A percentile compares a stretch with the other conserved stretches of the same genome.
phyloP scores from a whole-genome alignment of 2,329 filamentous ascomycete species.

The Biscogniauxia mediterranea region DNA sequence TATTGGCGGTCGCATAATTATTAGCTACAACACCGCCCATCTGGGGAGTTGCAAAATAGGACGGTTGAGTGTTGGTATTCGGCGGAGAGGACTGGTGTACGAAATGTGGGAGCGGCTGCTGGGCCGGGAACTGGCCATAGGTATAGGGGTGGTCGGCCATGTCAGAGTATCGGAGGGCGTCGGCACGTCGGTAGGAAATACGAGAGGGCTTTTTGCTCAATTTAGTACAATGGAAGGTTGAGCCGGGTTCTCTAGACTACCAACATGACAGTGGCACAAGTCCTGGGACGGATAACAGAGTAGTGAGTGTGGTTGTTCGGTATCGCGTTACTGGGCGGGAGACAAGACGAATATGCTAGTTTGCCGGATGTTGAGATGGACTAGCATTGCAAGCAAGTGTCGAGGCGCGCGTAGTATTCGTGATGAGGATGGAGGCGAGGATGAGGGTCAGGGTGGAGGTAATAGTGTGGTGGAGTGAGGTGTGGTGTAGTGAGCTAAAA shows the following conservation, averaged over 20 bases:
- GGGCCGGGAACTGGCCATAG: slow-evolving; percentile 33
- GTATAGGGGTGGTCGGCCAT: slow-evolving; percentile 43
- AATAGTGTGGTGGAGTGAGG: too few species aligned
- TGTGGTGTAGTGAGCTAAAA: too few species aligned
- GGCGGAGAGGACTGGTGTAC: slow-evolving; percentile 12
- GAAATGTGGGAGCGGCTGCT: slow-evolving; percentile 24
- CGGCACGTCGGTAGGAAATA: slow-evolving; percentile 6
- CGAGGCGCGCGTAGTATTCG: slow-evolving; percentile 12
- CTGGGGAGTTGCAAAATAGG: slow-evolving; percentile 13
- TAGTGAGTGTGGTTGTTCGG: not conserved
- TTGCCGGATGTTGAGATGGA: slow-evolving; percentile 5
- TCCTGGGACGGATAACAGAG: not conserved
- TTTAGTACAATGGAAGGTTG: slow-evolving; percentile 6
- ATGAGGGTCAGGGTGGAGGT: not conserved
- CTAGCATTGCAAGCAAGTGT: slow-evolving; percentile 13
- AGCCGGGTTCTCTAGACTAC: not conserved
- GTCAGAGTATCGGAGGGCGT: slow-evolving; percentile 2
- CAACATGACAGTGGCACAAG: not conserved
- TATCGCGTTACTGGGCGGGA: slow-evolving; percentile 5
- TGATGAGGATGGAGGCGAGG: not conserved
- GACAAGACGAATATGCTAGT: slow-evolving; percentile 3
- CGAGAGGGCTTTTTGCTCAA: slow-evolving; percentile 9
- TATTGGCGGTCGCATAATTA: slow-evolving; percentile 33
- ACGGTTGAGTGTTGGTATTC: slow-evolving; percentile 12
- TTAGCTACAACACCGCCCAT: slow-evolving; percentile 12